Evolutionary conservation across 306 rosid genomes (phyloP).

Genomic region (Sphenostylis stenocarpa): DNA sequence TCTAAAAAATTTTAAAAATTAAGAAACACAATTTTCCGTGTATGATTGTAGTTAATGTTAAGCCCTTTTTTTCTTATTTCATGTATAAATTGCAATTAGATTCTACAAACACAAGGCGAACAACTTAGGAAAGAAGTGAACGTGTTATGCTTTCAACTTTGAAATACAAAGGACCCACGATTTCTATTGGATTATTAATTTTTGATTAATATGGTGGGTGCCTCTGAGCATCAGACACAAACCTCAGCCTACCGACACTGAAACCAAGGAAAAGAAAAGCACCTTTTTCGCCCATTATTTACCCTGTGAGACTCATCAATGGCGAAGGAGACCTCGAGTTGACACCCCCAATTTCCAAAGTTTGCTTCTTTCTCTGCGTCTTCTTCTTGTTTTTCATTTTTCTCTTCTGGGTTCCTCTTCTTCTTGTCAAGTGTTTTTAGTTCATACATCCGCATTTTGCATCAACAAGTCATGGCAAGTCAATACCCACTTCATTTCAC

Average conservation of each 20-base stretch:
- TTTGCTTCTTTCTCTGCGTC: constrained; percentile 8
- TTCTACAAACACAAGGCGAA: background rate
- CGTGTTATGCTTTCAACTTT: background rate
- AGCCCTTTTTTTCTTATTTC: background rate
- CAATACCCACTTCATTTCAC: constrained; percentile 15
- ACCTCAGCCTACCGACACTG: constrained; percentile 2
- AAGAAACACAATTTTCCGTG: too few relatives aligned
- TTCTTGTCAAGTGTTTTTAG: background rate
- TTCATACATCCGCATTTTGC: constrained; percentile 10
- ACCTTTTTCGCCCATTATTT: constrained; percentile 10
- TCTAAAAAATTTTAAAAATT: too few relatives aligned
- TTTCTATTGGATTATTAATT: background rate
- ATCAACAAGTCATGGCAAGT: background rate
- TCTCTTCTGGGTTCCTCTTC: background rate
- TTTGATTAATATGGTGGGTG: background rate
- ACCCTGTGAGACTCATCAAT: background rate
- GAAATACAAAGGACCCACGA: background rate
- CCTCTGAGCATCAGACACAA: background rate
- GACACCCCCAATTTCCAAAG: background rate
- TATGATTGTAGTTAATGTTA: background rate
- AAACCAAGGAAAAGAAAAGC: background rate
- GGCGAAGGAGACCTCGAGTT: background rate
- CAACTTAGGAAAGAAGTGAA: background rate
- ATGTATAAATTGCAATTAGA: background rate
- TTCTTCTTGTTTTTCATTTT: background rate